Conservation (phyloP, 305 asterid species). For the Fraxinus dipetala region DNA sequence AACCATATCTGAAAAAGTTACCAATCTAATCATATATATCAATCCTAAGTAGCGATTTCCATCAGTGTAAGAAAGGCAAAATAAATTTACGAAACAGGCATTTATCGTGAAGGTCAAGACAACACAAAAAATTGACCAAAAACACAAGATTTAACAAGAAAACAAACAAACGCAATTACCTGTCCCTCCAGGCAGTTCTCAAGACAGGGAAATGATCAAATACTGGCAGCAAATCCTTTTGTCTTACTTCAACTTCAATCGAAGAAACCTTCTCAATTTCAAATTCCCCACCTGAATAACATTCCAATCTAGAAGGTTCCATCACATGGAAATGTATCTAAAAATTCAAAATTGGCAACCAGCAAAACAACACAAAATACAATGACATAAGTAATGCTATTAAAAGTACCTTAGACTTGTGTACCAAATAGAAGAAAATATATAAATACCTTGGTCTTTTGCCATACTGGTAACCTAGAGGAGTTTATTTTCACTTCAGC, state of each 20-base stretch:
- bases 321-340: conserved; percentile 75
- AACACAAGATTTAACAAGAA: background rate
- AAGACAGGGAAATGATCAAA: conserved; percentile 68
- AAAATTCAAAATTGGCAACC: conserved; percentile 21
- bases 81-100: conserved; percentile 3
- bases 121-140: background rate
- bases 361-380: conserved; percentile 16
- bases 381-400: conserved; percentile 8
- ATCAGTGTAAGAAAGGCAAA: background rate
- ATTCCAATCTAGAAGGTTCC: conserved; percentile 48
- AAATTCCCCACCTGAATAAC: conserved; percentile 55
- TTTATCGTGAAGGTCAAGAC: background rate
- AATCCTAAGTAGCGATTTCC: background rate
- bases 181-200: conserved; percentile 41
- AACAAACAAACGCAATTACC: conserved; percentile 31
- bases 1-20: conserved; percentile 1
- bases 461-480: conserved; percentile 83
- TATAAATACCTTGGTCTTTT: conserved; percentile 53
- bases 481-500: conserved; percentile 96
- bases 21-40: conserved; percentile 6
- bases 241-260: conserved; percentile 72
- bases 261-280: conserved; percentile 71
- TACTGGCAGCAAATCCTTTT: conserved; percentile 75
- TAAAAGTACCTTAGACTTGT: conserved; percentile 37
- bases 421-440: background rate